phyloP scores from a whole-genome alignment of 768 basidiomycete genomes.

The Suillus subaureus region DNA sequence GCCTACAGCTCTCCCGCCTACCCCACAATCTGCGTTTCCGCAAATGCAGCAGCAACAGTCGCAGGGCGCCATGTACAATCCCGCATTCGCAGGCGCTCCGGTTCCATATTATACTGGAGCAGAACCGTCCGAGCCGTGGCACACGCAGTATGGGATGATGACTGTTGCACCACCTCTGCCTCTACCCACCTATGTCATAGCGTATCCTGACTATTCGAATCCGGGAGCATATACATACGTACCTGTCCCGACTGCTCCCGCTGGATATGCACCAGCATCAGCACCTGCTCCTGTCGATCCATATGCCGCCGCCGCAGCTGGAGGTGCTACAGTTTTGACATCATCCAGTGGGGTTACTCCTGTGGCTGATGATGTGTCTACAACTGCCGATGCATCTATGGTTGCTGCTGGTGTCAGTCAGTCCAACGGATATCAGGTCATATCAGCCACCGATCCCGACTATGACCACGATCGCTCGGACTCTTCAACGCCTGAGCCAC shows the following conservation, averaged over 20 bases:
- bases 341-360: background rate
- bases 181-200: constrained; percentile 2
- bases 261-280: background rate
- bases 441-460: background rate
- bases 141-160: background rate
- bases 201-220: constrained; percentile 4
- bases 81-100: background rate
- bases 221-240: constrained; percentile 5
- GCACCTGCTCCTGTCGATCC: background rate
- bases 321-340: background rate
- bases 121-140: constrained; percentile 2
- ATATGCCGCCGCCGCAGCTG: background rate
- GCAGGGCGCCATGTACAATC: background rate
- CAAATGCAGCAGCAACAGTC: constrained; percentile 5
- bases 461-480: background rate
- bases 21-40: background rate
- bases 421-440: background rate
- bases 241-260: background rate
- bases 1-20: background rate
- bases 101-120: background rate
- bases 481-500: background rate
- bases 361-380: background rate
- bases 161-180: background rate
- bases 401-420: background rate
- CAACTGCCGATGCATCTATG: background rate